Evolutionary conservation across 345 rosid genomes (phyloP).

Genomic region (Eucalyptus pauciflora): DNA sequence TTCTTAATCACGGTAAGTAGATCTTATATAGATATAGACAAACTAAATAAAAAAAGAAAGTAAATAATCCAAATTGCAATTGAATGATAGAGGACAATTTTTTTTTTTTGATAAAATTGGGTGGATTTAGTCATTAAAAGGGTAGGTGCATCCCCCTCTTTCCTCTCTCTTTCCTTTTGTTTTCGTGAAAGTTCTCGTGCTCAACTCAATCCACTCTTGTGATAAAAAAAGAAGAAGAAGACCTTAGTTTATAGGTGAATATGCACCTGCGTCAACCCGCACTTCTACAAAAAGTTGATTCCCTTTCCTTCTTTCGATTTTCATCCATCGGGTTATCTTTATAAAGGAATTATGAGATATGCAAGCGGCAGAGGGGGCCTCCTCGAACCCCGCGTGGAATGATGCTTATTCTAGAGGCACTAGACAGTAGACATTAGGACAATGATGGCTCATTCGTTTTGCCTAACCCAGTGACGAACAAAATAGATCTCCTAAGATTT

Average conservation of each 20-base stretch:
- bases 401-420: not conserved
- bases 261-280: not conserved
- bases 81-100: no score
- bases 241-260: not conserved
- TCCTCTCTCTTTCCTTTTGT: not conserved
- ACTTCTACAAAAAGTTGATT: not conserved
- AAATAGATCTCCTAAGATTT: not conserved
- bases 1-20: no score
- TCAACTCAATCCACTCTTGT: not conserved
- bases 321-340: not conserved
- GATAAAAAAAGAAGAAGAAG: no score
- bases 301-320: not conserved
- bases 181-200: not conserved
- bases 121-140: no score
- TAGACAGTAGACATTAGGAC: not conserved
- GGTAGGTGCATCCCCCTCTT: no score
- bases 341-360: not conserved
- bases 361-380: not conserved
- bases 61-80: no score
- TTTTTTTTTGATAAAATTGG: not conserved
- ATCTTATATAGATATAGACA: no score
- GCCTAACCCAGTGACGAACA: not conserved
- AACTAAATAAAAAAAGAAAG: no score
- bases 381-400: not conserved
- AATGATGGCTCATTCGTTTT: not conserved